Base-by-base conservation (phyloP, 208 protist species). In the Trypanosoma brucei region DNA sequence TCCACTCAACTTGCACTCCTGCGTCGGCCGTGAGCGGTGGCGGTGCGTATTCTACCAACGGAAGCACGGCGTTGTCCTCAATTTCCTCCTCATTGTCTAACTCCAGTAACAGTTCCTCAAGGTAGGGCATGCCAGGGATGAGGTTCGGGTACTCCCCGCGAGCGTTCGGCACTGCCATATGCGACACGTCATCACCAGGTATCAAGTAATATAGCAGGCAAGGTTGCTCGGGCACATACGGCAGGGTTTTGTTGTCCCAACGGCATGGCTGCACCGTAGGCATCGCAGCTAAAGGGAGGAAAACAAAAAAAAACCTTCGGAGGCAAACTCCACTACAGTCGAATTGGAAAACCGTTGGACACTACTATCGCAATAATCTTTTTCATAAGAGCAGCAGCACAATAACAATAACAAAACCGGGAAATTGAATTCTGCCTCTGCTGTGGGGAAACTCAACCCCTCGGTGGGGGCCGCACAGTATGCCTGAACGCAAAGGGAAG, bases 201-300 rank as follows among this genome's bases (percentile, higher is more conserved):
- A 94, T 70, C n/a, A 84, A 55, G 55, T 94, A 94, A 57, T 88
- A 86, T 37, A 94, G n/a, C 14, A 88, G 62, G 69, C 88, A 91
- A 35, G 84, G 83, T 9, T 62, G 55, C 1, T 35, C 0, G 0
- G 88, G 88, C 0, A 64, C 79, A 65, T 91, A 94, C 30, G 83
- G 82, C 45, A 88, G 60, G 38, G 77, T 82, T 13, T 54, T 55
- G 72, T 94, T 84, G 49, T 94, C 81, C 84, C 88, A 94, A 0
- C 45, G 42, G 51, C 76, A 83, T 2, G 59, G 59, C 14, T 62
- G 59, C 22, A 81, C 38, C 50, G 63, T 65, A 3, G 60, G 46
- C 59, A 67, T 71, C 40, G 38, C 3, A 38, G 8, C 30, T 44
- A 44, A 45, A 31, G 5, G 1, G 30, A 58, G 53, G 4, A 60